Evolutionary conservation across 768 basidiomycete species (phyloP), one percentile per base, ranked within the genome.

Genomic region (Collybia nuda): DNA sequence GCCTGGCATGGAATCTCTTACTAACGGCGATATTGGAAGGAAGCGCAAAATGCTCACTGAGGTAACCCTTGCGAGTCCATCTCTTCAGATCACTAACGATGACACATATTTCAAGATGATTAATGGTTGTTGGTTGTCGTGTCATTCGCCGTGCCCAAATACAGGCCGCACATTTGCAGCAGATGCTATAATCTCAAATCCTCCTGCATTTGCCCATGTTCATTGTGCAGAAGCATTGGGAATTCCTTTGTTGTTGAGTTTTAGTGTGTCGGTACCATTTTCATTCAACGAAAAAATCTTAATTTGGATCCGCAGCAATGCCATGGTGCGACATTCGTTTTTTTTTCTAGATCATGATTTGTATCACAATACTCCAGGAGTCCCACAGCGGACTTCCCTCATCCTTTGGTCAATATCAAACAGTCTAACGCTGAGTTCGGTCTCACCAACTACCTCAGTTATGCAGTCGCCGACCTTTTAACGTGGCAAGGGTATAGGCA

Each of bases 171-270:
- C 75, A 2, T 85, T 85, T 54, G 78, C 73, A 1, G 81, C 79
- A 1, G 83, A 86, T 56, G 82, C 83, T 0, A 82, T 86, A 40
- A 84, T 86, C 41, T 78, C 79, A 26, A 86, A 86, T 60, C 85
- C 85, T 15, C 85, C 85, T 0, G 73, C 80, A 4, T 86, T 86
- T 53, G 84, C 79, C 1, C 83, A 85, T 65, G 63, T 84, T 3
- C 84, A 85, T 52, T 79, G 83, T 44, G 84, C 84, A 1, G 83
- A 86, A 58, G 82, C 82, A 6, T 62, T 85, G 3, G 83, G 83
- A 1, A 70, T 84, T 21, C 82, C 81, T 2, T 62, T 84, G 7
- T 67, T 79, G 36, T 61, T 84, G 55, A 78, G 75, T 43, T 84
- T 85, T 61, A 84, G 81, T 84, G 49, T 52, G 79, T 70, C 35